Evolutionary conservation across 2,329 filamentous ascomycete species (phyloP).

Genomic region (Cryphonectria parasitica): DNA sequence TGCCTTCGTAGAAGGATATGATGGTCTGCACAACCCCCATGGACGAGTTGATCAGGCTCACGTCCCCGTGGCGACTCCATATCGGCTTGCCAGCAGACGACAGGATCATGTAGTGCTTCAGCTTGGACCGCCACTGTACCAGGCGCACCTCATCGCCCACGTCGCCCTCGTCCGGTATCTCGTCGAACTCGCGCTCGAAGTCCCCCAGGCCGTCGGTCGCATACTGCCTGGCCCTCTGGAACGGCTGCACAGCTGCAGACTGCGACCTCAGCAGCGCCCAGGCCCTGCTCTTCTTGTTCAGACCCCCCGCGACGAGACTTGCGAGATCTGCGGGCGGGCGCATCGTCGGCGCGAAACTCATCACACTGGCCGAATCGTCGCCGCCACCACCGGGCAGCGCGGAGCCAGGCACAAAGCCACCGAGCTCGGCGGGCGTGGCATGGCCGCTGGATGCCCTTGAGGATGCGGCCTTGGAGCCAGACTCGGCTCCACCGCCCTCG

Average conservation of each 20-base stretch:
- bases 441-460: conserved; percentile 42
- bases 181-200: conserved; percentile 79
- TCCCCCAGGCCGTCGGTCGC: conserved; percentile 58
- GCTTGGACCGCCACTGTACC: conserved; percentile 82
- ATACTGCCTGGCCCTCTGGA: conserved; percentile 47
- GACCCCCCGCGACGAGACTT: conserved; percentile 76
- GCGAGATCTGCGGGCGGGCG: conserved; percentile 73
- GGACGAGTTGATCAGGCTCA: conserved; percentile 87
- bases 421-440: conserved; percentile 42
- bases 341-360: conserved; percentile 67
- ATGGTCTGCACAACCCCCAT: conserved; percentile 97
- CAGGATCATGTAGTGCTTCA: conserved; percentile 96
- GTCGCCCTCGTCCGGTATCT: conserved; percentile 61
- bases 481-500: conserved; percentile 37
- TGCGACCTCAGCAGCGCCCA: conserved; percentile 71
- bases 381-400: conserved; percentile 23
- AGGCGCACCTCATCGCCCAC: conserved; percentile 63
- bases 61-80: conserved; percentile 91
- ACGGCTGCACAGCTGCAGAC: conserved; percentile 61
- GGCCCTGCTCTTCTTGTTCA: conserved; percentile 67
- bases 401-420: conserved; percentile 27
- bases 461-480: conserved; percentile 15
- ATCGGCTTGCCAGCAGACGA: conserved; percentile 97
- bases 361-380: conserved; percentile 68
- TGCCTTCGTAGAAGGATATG: conserved; percentile 91